Conservation (phyloP, 2,329 filamentous ascomycete species). For the Neofusicoccum sp. region DNA sequence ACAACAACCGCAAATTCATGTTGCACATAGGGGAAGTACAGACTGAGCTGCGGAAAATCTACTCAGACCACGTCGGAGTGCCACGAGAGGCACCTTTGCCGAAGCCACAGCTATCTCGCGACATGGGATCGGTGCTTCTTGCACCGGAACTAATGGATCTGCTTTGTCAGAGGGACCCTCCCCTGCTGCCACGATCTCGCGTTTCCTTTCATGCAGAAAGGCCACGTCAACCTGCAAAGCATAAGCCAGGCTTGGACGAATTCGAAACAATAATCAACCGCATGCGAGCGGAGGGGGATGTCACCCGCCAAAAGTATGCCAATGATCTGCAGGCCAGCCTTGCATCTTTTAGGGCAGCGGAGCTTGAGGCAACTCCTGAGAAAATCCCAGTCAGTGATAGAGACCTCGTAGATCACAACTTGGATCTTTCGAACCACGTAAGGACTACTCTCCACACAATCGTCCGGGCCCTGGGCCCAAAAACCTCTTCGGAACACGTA, state of each 20-base stretch:
- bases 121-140: background rate
- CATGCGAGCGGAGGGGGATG: background rate
- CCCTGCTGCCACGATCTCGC: background rate
- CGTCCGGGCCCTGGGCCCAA: background rate
- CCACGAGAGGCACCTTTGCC: background rate
- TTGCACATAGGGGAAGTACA: background rate
- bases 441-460: too few species aligned
- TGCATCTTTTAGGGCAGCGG: background rate
- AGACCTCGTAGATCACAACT: background rate
- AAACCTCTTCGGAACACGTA: background rate
- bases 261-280: background rate
- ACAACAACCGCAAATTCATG: slow-evolving; percentile 3
- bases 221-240: background rate
- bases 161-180: background rate
- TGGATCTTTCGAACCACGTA: background rate
- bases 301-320: background rate
- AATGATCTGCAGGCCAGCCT: slow-evolving; percentile 1
- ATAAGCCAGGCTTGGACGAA: background rate
- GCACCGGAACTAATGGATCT: background rate
- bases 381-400: background rate
- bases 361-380: background rate
- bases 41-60: background rate
- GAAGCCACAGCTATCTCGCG: background rate
- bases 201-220: background rate
- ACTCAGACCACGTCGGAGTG: background rate